Evolutionary conservation across 257 asterid genomes (phyloP), one percentile per base, ranked within the genome.

Genomic region (Datura wrightii): DNA sequence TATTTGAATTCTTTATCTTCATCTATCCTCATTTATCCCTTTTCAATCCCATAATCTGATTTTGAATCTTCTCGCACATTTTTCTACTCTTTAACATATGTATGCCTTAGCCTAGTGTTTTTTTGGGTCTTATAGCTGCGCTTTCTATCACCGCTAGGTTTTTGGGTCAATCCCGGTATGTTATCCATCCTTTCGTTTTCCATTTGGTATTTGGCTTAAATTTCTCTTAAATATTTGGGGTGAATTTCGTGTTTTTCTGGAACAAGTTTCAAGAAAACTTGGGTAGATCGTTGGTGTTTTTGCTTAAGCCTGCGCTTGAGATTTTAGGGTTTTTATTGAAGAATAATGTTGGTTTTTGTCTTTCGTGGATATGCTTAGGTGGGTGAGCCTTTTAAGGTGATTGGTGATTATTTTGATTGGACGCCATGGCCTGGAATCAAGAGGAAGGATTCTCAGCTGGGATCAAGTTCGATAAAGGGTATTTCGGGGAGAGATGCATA

Each of bases 401-500:
- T 46, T 79, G 48, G 79, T 82, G 81, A 54, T 53, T 41, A 48
- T 83, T 65, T 14, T 65, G 62, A 81, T 83, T 82, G 54, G 85
- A 69, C 78, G 83, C 74, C 82, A 91, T 93, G 98, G 85, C 86
- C 59, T 83, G 84, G 89, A 84, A 88, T 87, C 85, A 13, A 55
- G 92, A 84, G 83, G 92, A 82, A 70, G 79, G 84, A 78, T 66
- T 39, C 82, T 84, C 55, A 50, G 65, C 76, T 67, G 86, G 84
- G 74, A 55, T 81, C 18, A 78, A 84, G 84, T 74, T 84, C 31
- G 31, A 24, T 24, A 24, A 24, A 24, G 31, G 31, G 31, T 24
- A 1, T 24, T 24, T 24, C 31, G 31, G 31, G 31, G 31, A 24
- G 31, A 24, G 31, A 24, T 24, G 31, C 31, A 24, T 24, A 24